Percentiles rank a stretch among this genome's conserved stretches.
phyloP scores from a whole-genome alignment of 2,329 filamentous ascomycete genomes.

The Ustulina deusta region DNA sequence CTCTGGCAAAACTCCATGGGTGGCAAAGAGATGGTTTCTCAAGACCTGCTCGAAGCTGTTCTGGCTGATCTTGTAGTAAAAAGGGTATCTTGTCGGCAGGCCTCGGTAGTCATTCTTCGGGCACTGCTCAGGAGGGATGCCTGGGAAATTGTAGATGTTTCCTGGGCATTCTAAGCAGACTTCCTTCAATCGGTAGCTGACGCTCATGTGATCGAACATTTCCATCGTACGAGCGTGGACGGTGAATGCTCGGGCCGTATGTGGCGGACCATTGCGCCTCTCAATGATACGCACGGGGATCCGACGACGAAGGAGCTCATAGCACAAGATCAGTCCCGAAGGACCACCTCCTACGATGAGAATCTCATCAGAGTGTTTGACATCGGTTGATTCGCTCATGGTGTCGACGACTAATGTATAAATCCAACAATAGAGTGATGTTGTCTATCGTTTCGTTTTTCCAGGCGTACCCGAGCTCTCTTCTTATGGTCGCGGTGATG shows the following conservation, averaged over 20 bases:
- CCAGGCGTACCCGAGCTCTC: not conserved
- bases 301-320: slow-evolving; percentile 15
- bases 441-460: not conserved
- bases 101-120: slow-evolving; percentile 6
- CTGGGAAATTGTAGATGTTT: slow-evolving; percentile 16
- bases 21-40: slow-evolving; percentile 14
- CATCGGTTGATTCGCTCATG: slow-evolving; percentile 3
- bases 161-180: slow-evolving; percentile 13
- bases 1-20: not conserved
- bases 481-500: not conserved
- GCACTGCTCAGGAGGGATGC: slow-evolving; percentile 10
- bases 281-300: slow-evolving; percentile 16
- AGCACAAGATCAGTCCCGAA: slow-evolving; percentile 17
- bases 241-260: slow-evolving; percentile 10
- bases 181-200: slow-evolving; percentile 16
- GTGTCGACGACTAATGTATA: not conserved
- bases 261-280: not conserved
- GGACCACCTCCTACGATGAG: slow-evolving; percentile 13
- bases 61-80: slow-evolving; percentile 22
- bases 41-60: slow-evolving; percentile 15
- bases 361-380: slow-evolving; percentile 14
- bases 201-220: slow-evolving; percentile 17
- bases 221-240: slow-evolving; percentile 17
- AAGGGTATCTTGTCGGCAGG: slow-evolving; percentile 14
- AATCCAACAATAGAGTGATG: not conserved